phyloP scores from a whole-genome alignment of 2,329 filamentous ascomycete species.

The Dothistroma septosporum region DNA sequence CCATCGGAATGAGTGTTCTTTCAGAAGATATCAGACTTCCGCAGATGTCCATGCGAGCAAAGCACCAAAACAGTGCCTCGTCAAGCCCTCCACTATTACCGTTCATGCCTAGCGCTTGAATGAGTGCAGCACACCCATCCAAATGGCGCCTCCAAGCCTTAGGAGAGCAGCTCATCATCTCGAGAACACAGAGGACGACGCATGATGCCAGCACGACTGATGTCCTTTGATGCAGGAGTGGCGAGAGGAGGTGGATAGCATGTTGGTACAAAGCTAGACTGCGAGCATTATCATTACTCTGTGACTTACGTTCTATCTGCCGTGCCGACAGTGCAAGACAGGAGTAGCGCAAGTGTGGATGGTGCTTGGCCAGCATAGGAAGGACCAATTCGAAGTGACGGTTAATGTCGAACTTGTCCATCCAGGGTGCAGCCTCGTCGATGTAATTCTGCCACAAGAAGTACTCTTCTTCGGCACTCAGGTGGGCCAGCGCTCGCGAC shows the following conservation, averaged over 20 bases:
- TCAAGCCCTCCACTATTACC: constrained; percentile 50
- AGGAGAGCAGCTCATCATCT: constrained; percentile 48
- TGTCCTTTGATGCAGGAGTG: constrained; percentile 43
- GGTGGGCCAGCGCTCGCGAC: constrained; percentile 25
- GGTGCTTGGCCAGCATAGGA: constrained; percentile 47
- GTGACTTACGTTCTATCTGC: constrained; percentile 51
- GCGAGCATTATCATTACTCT: constrained; percentile 43
- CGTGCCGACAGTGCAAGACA: constrained; percentile 53
- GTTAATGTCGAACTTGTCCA: constrained; percentile 55
- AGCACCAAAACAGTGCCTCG: constrained; percentile 57
- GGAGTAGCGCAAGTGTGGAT: constrained; percentile 46
- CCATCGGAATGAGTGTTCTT: constrained; percentile 47
- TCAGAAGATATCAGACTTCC: constrained; percentile 53
- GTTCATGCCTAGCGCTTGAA: constrained; percentile 50
- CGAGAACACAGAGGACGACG: constrained; percentile 47
- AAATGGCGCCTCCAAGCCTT: constrained; percentile 54
- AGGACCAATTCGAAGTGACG: constrained; percentile 52
- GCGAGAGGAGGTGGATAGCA: constrained; percentile 45
- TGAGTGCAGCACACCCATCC: constrained; percentile 54
- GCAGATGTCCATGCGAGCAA: constrained; percentile 56
- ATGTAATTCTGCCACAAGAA: constrained; percentile 45
- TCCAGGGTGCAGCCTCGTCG: constrained; percentile 52
- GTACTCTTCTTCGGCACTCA: constrained; percentile 30
- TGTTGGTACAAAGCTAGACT: constrained; percentile 54
- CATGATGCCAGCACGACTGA: constrained; percentile 47